Evolutionary conservation across 345 rosid genomes (phyloP).

Genomic region (Mangifera indica): DNA sequence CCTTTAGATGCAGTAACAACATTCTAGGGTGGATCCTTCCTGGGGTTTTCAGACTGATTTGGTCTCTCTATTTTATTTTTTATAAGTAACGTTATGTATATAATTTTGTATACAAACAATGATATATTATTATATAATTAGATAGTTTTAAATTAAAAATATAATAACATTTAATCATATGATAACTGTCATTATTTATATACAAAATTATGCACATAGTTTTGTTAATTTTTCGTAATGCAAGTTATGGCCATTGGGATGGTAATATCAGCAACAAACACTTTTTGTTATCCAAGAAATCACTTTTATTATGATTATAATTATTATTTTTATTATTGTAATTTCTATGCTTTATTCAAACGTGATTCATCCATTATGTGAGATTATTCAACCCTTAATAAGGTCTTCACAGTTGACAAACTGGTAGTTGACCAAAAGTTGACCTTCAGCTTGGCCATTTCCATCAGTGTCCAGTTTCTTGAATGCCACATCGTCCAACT

Average conservation of each 20-base stretch:
- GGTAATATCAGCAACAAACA: too few relatives aligned
- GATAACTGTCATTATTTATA: too few relatives aligned
- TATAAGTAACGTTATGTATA: too few relatives aligned
- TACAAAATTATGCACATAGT: too few relatives aligned
- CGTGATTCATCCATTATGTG: too few relatives aligned
- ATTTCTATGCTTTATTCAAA: too few relatives aligned
- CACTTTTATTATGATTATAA: not conserved
- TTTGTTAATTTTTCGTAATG: not conserved
- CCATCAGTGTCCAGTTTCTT: constrained; percentile 27
- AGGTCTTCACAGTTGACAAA: not conserved
- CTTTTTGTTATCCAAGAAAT: not conserved
- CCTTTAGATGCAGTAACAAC: constrained; percentile 68
- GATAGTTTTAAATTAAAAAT: too few relatives aligned
- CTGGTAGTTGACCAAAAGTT: too few relatives aligned
- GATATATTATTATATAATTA: too few relatives aligned
- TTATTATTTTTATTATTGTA: too few relatives aligned
- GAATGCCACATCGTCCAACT: constrained; percentile 40
- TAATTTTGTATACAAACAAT: too few relatives aligned
- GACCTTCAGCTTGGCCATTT: not conserved
- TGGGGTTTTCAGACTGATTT: constrained; percentile 60
- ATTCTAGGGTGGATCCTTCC: constrained; percentile 61
- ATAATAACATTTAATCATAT: too few relatives aligned
- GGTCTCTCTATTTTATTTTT: constrained; percentile 50
- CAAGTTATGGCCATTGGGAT: not conserved
- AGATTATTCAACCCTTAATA: not conserved